Evolutionary conservation across 805 yeast genomes (phyloP).

Genomic region (Wickerhamiella sorbophila): DNA sequence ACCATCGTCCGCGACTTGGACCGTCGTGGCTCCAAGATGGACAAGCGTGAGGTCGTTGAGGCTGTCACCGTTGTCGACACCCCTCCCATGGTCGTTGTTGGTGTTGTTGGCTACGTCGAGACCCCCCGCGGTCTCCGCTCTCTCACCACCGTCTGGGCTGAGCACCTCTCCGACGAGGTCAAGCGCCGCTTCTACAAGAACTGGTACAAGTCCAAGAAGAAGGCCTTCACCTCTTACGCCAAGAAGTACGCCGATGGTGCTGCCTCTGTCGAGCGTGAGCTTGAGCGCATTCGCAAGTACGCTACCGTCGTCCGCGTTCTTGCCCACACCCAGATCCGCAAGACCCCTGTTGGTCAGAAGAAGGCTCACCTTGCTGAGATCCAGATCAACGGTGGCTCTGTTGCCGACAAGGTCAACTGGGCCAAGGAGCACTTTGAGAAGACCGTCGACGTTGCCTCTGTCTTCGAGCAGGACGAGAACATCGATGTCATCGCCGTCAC

Average conservation of each 20-base stretch:
- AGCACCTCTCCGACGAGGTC: constrained; percentile 97
- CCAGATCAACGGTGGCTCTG: constrained; percentile 99
- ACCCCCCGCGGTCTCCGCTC: constrained; percentile 99
- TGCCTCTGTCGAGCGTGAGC: constrained; percentile 81
- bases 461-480: constrained; percentile 97
- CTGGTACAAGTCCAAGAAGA: constrained; percentile 99
- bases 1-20: constrained; percentile 99
- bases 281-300: constrained; percentile 98
- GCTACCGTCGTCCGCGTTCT: constrained; percentile 96
- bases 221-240: constrained; percentile 99
- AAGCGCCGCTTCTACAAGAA: constrained; percentile 99
- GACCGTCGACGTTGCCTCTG: constrained; percentile 90
- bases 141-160: constrained; percentile 99
- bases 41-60: constrained; percentile 99
- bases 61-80: constrained; percentile 99
- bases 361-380: constrained; percentile 99
- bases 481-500: constrained; percentile 98
- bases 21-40: constrained; percentile 99
- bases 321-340: constrained; percentile 98
- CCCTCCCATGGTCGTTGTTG: constrained; percentile 97
- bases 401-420: constrained; percentile 95
- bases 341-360: constrained; percentile 98
- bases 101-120: constrained; percentile 99
- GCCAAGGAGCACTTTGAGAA: constrained; percentile 98
- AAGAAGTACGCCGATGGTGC: constrained; percentile 91